Conservation (phyloP, 495 filamentous ascomycete species). For the Penicillium lividum region DNA sequence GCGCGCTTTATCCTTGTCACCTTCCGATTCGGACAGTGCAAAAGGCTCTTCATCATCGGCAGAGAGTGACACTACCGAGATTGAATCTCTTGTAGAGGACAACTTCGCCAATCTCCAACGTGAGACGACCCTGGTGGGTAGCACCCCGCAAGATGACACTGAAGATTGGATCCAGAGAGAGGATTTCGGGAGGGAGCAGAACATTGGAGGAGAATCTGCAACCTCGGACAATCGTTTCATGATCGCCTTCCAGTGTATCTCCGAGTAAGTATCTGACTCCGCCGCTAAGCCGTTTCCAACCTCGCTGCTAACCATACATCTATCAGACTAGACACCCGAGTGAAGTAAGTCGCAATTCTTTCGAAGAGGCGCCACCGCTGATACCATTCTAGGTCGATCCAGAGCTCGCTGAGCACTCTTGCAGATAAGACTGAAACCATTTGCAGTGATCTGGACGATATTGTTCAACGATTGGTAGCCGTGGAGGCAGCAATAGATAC, state of each 20-base stretch:
- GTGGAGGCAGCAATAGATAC: background rate
- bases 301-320: background rate
- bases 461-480: background rate
- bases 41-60: background rate
- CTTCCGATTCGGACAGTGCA: slow-evolving; percentile 4
- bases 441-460: background rate
- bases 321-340: background rate
- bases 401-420: slow-evolving; percentile 2
- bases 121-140: background rate
- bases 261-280: background rate
- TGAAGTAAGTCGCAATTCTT: background rate
- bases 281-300: background rate
- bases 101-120: background rate
- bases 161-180: slow-evolving; percentile 2
- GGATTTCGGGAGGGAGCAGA: background rate
- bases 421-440: background rate
- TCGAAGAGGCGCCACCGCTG: background rate
- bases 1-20: slow-evolving; percentile 4
- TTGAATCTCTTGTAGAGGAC: background rate
- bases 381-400: background rate
- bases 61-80: background rate
- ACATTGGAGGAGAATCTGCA: background rate
- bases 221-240: background rate
- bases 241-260: slow-evolving; percentile 1
- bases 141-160: background rate